A percentile compares a stretch with the other conserved stretches of the same genome.
These are phyloP conservation scores for Alternaria triticina DNA, from an alignment of 2,329 filamentous ascomycete species.

Conservation along the genomic window DNA sequence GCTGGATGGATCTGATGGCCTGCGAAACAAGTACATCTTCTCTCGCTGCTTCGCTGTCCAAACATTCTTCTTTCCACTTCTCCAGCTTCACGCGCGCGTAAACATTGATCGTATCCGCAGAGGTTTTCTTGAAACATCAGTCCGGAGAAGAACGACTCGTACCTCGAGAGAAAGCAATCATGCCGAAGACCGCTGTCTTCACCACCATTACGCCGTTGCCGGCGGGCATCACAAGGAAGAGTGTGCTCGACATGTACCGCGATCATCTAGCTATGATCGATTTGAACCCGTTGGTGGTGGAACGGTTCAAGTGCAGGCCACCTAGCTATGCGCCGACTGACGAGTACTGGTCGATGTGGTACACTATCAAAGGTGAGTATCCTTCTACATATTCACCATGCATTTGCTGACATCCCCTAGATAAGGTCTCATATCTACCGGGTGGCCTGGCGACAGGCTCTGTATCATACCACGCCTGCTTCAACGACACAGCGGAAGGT, in stretches of 20 bases:
- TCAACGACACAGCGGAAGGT: conserved; percentile 74
- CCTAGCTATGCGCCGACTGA: conserved; percentile 71
- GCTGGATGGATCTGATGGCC: conserved; percentile 16
- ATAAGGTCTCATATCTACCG: conserved; percentile 77
- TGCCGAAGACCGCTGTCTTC: conserved; percentile 75
- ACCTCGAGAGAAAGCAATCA: conserved; percentile 45
- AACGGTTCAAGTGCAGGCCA: conserved; percentile 71
- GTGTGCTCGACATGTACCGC: conserved; percentile 78
- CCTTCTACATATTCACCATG: background rate
- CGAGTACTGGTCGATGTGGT: conserved; percentile 78
- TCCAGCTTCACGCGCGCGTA: conserved; percentile 15
- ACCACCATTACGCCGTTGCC: conserved; percentile 83
- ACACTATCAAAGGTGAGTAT: conserved; percentile 55
- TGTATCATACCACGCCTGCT: conserved; percentile 80
- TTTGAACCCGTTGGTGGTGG: conserved; percentile 81
- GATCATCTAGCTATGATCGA: conserved; percentile 85
- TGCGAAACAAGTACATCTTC: conserved; percentile 37
- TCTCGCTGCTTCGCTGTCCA: conserved; percentile 24
- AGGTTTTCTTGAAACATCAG: conserved; percentile 12
- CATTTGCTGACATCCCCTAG: conserved; percentile 41
- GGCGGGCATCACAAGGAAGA: conserved; percentile 67
- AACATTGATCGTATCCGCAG: conserved; percentile 9
- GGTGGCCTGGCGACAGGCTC: conserved; percentile 69
- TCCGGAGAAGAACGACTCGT: background rate
- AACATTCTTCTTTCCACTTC: conserved; percentile 19